Base-by-base conservation (phyloP, 2,329 filamentous ascomycete genomes). In the Fusarium azukiicola region DNA sequence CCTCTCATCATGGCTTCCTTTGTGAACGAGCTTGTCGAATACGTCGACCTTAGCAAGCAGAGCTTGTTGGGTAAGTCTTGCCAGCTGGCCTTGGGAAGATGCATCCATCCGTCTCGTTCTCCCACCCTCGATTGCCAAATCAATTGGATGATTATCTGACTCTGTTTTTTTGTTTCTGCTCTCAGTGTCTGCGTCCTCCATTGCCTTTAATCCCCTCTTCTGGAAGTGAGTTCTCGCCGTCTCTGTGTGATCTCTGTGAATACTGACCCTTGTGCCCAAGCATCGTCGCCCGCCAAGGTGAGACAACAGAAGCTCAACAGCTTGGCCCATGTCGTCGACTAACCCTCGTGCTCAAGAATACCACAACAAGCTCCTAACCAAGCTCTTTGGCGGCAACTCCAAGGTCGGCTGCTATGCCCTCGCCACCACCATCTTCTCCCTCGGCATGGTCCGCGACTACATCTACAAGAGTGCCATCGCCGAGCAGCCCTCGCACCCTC, bases 181-280 rank as follows among this genome's bases (percentile, higher is more conserved):
- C n/a, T 73, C 73, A 98, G 97, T 98, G 81, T 96, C 96, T 81
- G 96, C 95, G 64, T 92, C 91, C 72, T 93, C 96, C 69, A 98
- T 99, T 88, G 92, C 95, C 66, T 99, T 99, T 89, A 99, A 99
- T 88, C 98, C 98, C 32, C 95, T 98, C n/a, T 99, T 99, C 88
- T 99, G 98, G 98, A 99, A 99, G 97, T 98, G 92, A 91, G 96
- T 92, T 69, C 14, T 47, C 76, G 67, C 75, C 78, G 58, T 50
- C 56, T 50, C 47, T 27, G 21, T 23, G n/a, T 58, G 71, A 54
- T 68, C 11, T 21, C 32, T 32, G n/a, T 56, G 63, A 47, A 21
- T 46, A 78, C 88, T 90, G 84, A 91, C 75, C 72, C 21, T n/a
- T 49, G 21, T n/a, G 36, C 61, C 71, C 69, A 81, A 98, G 96